A percentile compares a stretch with the other conserved stretches of the same genome.
phyloP scores from a whole-genome alignment of 148 eudicot genomes.

The Cornus florida region DNA sequence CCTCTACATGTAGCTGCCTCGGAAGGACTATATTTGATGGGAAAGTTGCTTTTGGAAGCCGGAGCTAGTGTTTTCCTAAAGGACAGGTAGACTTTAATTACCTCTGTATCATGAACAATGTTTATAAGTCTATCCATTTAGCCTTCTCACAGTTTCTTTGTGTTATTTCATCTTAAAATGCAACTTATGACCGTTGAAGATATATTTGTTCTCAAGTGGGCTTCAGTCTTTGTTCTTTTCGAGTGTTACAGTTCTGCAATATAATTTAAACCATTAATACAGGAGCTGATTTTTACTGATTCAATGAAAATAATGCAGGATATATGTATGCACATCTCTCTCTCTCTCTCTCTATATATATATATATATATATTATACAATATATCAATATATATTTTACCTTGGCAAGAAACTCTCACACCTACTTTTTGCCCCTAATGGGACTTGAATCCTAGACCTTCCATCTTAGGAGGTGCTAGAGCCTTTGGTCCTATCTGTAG shows the following conservation, averaged over 20 bases:
- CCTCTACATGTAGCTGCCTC: slow-evolving; percentile 85
- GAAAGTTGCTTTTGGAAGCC: slow-evolving; percentile 72
- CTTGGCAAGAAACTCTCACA: no score
- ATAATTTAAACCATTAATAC: neutral
- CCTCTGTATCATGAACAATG: neutral
- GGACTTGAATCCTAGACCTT: no score
- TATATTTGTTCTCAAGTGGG: neutral
- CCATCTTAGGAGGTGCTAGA: no score
- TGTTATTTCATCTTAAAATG: neutral
- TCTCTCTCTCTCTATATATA: no score
- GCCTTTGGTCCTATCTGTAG: no score
- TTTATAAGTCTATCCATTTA: neutral
- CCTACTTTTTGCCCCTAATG: no score
- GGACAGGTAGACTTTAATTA: slow-evolving; percentile 57
- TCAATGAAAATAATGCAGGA: neutral
- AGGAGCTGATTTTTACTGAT: neutral
- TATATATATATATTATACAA: no score
- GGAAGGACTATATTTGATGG: slow-evolving; percentile 70
- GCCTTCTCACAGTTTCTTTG: neutral
- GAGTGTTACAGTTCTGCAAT: neutral
- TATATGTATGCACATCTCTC: neutral
- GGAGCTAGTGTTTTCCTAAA: slow-evolving; percentile 69
- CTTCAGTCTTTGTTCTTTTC: neutral
- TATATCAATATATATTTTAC: no score
- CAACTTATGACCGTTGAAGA: neutral